Evolutionary conservation across 1,284 basidiomycete species (phyloP).

Genomic region (Leccinum glutinopallens): DNA sequence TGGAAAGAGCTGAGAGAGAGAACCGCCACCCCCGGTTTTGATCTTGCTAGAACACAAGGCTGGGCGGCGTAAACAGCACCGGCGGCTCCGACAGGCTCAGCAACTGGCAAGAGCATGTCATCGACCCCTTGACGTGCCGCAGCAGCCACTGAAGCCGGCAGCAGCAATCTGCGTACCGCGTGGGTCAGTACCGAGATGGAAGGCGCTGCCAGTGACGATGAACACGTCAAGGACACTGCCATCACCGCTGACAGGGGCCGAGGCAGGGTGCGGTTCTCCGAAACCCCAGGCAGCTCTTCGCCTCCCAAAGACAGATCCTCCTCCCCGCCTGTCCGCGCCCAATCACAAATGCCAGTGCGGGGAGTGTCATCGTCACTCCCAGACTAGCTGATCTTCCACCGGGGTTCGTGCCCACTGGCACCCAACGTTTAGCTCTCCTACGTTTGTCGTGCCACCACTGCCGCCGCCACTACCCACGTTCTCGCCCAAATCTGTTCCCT

Average conservation of each 20-base stretch:
- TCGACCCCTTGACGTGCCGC: slow-evolving; percentile 23
- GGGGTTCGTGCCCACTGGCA: slow-evolving; percentile 29
- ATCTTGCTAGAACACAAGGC: slow-evolving; percentile 16
- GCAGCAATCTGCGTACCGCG: slow-evolving; percentile 18
- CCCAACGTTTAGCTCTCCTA: slow-evolving; percentile 17
- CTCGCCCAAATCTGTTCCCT: slow-evolving; percentile 19
- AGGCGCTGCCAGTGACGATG: slow-evolving; percentile 22
- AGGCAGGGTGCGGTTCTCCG: slow-evolving; percentile 23
- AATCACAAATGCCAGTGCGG: not conserved
- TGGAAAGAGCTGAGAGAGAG: not conserved
- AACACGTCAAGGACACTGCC: slow-evolving; percentile 20
- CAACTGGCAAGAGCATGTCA: slow-evolving; percentile 29
- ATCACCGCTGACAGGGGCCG: slow-evolving; percentile 15
- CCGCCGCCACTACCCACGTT: slow-evolving; percentile 20
- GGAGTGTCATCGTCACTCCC: slow-evolving; percentile 15
- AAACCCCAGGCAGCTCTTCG: slow-evolving; percentile 11
- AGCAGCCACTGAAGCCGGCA: not conserved
- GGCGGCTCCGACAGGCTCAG: slow-evolving; percentile 23
- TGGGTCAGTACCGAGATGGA: slow-evolving; percentile 38
- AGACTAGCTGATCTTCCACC: slow-evolving; percentile 26
- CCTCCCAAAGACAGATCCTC: slow-evolving; percentile 19
- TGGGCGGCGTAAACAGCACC: slow-evolving; percentile 11
- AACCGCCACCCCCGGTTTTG: slow-evolving; percentile 60
- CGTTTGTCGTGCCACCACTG: slow-evolving; percentile 18
- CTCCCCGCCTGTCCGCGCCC: slow-evolving; percentile 17